phyloP scores from a whole-genome alignment of 768 basidiomycete genomes.

The Tylopilus sp. region DNA sequence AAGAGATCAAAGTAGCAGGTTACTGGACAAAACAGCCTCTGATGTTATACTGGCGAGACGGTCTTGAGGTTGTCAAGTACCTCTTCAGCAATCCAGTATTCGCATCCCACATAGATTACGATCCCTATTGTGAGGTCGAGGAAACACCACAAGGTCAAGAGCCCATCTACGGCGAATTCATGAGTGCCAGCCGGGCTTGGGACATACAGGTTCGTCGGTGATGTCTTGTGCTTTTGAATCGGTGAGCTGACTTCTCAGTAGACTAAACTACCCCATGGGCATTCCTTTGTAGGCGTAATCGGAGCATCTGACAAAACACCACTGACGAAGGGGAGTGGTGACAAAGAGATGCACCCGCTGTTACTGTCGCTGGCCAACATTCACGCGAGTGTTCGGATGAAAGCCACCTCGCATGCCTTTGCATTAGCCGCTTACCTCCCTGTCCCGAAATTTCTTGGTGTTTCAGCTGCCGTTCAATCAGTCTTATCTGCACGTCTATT shows the following conservation, averaged over 20 bases:
- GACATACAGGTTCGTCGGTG: not conserved
- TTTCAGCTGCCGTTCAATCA: constrained; percentile 17
- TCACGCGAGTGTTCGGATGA: constrained; percentile 25
- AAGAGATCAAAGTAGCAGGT: not conserved
- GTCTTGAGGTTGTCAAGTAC: constrained; percentile 23
- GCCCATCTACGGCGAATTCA: not conserved
- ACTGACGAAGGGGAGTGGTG: not conserved
- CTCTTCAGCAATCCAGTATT: constrained; percentile 26
- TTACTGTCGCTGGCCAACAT: constrained; percentile 35
- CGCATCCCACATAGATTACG: not conserved
- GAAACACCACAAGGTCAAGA: not conserved
- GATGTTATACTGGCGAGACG: constrained; percentile 16
- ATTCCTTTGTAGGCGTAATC: not conserved
- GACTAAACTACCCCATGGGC: not conserved
- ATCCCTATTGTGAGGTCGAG: constrained; percentile 8
- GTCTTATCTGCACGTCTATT: constrained; percentile 27
- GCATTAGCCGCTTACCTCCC: constrained; percentile 30
- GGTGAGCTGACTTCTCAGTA: not conserved
- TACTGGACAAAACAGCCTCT: not conserved
- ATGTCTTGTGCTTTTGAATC: no score
- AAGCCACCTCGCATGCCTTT: constrained; percentile 31
- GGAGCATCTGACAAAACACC: not conserved
- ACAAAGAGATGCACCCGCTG: constrained; percentile 29
- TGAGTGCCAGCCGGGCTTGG: not conserved
- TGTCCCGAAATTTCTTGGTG: constrained; percentile 18